Evolutionary conservation across 129 eudicot genomes (phyloP), one percentile per base, ranked within the genome.

Genomic region (Flaveria bidentis): DNA sequence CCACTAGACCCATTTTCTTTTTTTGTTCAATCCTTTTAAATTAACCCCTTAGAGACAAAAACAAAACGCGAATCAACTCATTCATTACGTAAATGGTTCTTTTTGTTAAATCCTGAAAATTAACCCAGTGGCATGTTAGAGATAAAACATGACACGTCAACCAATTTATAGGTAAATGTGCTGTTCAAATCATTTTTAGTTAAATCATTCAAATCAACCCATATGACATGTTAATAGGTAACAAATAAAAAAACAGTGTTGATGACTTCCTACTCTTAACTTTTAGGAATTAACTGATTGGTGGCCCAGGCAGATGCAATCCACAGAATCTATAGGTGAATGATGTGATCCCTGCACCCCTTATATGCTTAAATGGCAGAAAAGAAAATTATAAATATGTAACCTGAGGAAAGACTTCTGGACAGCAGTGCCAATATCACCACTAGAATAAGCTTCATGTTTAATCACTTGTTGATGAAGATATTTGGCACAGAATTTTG

Each of bases 401-500:
- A 53, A 90, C 98, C 98, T 90, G 83, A 93, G 88, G 85, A 90
- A 93, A 33, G 96, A 77, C 71, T 82, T 82, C 73, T 74, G 91
- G 39, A 74, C 63, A 74, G 98, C 79, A 75, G 83, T 82, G 36
- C 78, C 85, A 58, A 93, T 58, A 76, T 93, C 95, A 81, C 98
- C 96, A 65, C 76, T 79, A 51, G 26, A n/a, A 67, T 83, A 85
- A 28, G 96, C 92, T 83, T 90, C 98, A 81, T 88, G 83, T 74
- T 83, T 83, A 74, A 88, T 81, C 47, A 93, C 73, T 84, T 93
- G 89, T 63, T 85, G 88, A 85, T 93, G 98, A 73, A 93, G 95
- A 80, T 81, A 83, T 87, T 88, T 93, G 26, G 94, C 95, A 71
- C 98, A 93, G 69, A 90, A 90, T 76, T 82, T 90, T 51, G 98